Conservation (phyloP, 768 basidiomycete species). For the Rhizopogon salebrosus region DNA sequence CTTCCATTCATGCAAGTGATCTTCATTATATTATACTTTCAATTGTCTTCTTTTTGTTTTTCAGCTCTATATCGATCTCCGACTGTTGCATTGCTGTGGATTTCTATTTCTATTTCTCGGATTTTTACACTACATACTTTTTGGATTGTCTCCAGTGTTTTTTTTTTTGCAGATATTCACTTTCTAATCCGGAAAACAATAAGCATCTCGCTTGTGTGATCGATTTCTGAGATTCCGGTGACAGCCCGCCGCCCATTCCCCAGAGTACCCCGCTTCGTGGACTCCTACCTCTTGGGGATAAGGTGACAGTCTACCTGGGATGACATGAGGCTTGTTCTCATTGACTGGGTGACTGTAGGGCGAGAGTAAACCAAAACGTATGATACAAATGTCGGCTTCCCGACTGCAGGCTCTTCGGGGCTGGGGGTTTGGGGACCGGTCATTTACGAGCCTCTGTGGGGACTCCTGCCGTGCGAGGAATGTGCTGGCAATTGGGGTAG, state of each 20-base stretch:
- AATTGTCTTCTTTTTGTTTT: not conserved
- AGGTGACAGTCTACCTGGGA: conserved; percentile 11
- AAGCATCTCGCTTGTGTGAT: not conserved
- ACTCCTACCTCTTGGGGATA: not conserved
- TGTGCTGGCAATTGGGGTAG: conserved; percentile 74
- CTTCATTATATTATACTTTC: conserved; percentile 1
- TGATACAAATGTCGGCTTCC: conserved; percentile 37
- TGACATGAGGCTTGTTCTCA: conserved; percentile 8
- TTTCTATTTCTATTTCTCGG: not conserved
- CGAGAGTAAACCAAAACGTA: conserved; percentile 31
- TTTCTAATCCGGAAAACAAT: not conserved
- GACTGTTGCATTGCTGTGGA: not conserved
- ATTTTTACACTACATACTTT: not conserved
- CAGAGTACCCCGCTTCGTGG: not conserved
- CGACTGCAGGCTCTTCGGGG: conserved; percentile 1
- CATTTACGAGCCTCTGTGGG: conserved; percentile 59
- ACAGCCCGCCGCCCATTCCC: not conserved
- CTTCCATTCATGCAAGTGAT: not conserved
- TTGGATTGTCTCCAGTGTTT: not conserved
- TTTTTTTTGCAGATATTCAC: not conserved
- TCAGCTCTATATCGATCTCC: not conserved
- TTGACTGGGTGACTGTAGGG: conserved; percentile 11
- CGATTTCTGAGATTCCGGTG: no score
- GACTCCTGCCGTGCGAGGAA: conserved; percentile 78
- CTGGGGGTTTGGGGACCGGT: conserved; percentile 13